A percentile compares a stretch with the other conserved stretches of the same genome.
Evolutionary conservation across 108 stramenopile genomes (phyloP).

Genomic region (Cyclotella cryptica): DNA sequence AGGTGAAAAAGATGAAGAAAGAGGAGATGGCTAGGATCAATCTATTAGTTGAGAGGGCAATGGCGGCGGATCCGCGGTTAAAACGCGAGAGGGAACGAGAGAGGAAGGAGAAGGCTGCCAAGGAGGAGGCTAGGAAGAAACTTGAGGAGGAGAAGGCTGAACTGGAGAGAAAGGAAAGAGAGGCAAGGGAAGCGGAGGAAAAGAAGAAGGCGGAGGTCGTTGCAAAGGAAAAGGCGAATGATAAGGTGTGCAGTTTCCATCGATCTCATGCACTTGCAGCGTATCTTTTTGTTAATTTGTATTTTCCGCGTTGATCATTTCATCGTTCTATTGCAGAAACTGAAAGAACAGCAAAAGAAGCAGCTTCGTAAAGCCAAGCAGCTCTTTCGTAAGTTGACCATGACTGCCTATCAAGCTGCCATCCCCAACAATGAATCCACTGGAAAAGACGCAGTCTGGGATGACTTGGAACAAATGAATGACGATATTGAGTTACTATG

Average conservation of each 20-base stretch:
- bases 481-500: constrained; percentile 67
- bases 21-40: constrained; percentile 93
- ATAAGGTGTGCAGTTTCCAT: constrained; percentile 27
- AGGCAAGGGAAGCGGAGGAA: constrained; percentile 47
- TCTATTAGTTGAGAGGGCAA: constrained; percentile 92
- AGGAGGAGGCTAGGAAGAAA: constrained; percentile 52
- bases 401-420: constrained; percentile 57
- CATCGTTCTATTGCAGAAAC: constrained; percentile 35
- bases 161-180: constrained; percentile 55
- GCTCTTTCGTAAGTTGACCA: constrained; percentile 59
- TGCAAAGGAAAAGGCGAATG: constrained; percentile 55
- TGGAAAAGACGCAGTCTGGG: constrained; percentile 58
- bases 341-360: constrained; percentile 85
- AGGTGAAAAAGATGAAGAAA: constrained; percentile 91
- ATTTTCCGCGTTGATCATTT: not conserved
- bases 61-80: constrained; percentile 93
- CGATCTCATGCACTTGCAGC: not conserved
- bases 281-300: not conserved
- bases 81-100: constrained; percentile 65
- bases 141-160: constrained; percentile 60
- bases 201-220: constrained; percentile 49
- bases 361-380: constrained; percentile 80
- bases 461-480: constrained; percentile 61
- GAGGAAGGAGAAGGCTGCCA: constrained; percentile 62
- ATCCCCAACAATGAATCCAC: constrained; percentile 50